A percentile compares a stretch with the other conserved stretches of the same genome.
These are phyloP conservation scores for Ustilago xerochloae DNA, from an alignment of 1,284 basidiomycete genomes.

Conservation along the genomic window DNA sequence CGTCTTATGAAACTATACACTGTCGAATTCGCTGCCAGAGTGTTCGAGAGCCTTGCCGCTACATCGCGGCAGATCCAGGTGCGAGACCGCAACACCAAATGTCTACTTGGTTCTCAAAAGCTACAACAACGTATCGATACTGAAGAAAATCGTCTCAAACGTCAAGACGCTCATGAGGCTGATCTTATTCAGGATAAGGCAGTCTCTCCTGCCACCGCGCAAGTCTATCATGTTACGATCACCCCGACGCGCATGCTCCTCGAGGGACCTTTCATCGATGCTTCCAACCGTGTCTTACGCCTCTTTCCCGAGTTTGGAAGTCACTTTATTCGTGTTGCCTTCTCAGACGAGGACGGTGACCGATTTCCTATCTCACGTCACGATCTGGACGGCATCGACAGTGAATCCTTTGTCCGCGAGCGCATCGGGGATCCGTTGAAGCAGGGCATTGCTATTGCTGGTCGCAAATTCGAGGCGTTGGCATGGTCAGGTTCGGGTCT, in stretches of 20 bases:
- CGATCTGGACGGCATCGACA: conserved; percentile 31
- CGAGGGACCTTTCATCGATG: conserved; percentile 32
- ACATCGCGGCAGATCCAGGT: conserved; percentile 22
- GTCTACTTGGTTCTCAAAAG: conserved; percentile 15
- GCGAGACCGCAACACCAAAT: conserved; percentile 20
- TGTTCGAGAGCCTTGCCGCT: conserved; percentile 18
- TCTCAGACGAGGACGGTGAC: conserved; percentile 37
- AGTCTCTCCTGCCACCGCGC: conserved; percentile 16
- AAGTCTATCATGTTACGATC: conserved; percentile 35
- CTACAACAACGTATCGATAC: conserved; percentile 13
- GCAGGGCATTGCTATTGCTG: conserved; percentile 28
- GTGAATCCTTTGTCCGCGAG: conserved; percentile 34
- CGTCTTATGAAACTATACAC: conserved; percentile 15
- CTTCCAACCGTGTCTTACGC: conserved; percentile 35
- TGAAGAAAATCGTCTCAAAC: conserved; percentile 16
- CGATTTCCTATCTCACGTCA: conserved; percentile 34
- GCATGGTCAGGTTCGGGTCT: conserved; percentile 38
- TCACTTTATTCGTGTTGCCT: conserved; percentile 32
- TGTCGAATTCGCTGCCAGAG: conserved; percentile 12
- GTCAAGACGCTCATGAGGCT: conserved; percentile 1
- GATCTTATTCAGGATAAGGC: conserved; percentile 3
- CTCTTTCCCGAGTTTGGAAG: conserved; percentile 31
- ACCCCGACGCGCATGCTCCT: conserved; percentile 25
- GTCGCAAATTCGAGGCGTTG: conserved; percentile 25
- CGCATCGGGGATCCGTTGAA: conserved; percentile 33